phyloP scores from a whole-genome alignment of 2,329 filamentous ascomycete species.

The Penicillium sp. region DNA sequence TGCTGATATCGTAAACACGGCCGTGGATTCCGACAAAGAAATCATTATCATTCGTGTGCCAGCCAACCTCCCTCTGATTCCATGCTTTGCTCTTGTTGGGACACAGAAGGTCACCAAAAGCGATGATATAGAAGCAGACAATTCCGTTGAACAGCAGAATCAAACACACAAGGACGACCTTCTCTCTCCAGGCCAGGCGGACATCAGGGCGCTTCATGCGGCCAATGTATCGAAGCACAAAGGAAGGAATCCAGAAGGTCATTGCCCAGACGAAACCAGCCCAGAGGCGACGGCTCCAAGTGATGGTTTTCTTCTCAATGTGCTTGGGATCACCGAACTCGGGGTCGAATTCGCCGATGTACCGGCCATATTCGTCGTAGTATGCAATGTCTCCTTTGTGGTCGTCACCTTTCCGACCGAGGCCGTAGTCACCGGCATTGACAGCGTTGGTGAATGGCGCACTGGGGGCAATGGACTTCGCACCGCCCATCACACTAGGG shows the following conservation, averaged over 20 bases:
- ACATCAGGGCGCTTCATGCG: constrained; percentile 98
- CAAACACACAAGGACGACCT: constrained; percentile 75
- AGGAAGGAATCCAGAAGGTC: constrained; percentile 94
- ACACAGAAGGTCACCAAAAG: constrained; percentile 79
- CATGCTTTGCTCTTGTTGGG: constrained; percentile 91
- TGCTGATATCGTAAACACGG: constrained; percentile 84
- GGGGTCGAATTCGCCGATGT: constrained; percentile 68
- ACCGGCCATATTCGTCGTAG: constrained; percentile 68
- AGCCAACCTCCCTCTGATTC: constrained; percentile 66
- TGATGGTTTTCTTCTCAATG: constrained; percentile 67
- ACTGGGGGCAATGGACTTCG: constrained; percentile 52
- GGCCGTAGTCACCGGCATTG: constrained; percentile 75
- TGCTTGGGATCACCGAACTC: constrained; percentile 75
- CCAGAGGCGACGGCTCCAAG: constrained; percentile 70
- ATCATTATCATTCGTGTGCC: constrained; percentile 69
- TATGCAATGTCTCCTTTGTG: constrained; percentile 67
- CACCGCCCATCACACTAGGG: constrained; percentile 51
- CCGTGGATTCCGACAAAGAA: constrained; percentile 87
- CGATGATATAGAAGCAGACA: constrained; percentile 90
- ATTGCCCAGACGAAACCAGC: constrained; percentile 76
- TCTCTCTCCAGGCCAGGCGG: constrained; percentile 95
- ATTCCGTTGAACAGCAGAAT: constrained; percentile 78
- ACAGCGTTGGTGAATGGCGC: constrained; percentile 51
- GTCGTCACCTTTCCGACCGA: constrained; percentile 81
- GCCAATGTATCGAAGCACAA: constrained; percentile 72